Base-by-base conservation (phyloP, 495 filamentous ascomycete genomes). In the Wilcoxina mikolae region DNA sequence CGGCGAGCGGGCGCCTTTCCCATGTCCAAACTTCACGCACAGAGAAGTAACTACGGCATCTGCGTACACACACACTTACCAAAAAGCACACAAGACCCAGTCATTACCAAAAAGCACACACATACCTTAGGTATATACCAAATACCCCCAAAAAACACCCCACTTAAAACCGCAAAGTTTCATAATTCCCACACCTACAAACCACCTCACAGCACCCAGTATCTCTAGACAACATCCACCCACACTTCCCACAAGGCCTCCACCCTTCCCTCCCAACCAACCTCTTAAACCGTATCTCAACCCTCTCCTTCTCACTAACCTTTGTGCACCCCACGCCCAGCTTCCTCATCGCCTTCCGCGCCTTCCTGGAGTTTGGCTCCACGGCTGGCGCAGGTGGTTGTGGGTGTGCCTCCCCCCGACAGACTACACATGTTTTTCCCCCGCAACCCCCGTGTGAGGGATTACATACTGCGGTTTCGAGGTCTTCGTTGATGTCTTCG, bases 161-260 rank as follows among this genome's bases (percentile, higher is more conserved):
- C 22, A 11, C 26, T 10, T 50, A 50, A 24, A 50, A 50, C 22
- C 20, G 11, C 15, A 50, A 22, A 26, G 24, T 33, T 17, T 50
- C 26, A 2, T 12, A 15, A 12, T 50, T 10, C 22, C 47, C 47
- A n/a, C 47, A 50, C 26, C 26, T 26, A 22, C 47, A 50, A 50
- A 50, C 22, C 23, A 50, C 47, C 11, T 50, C 47, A 10, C n/a
- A n/a, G 29, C 47, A 50, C 15, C 47, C 47, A 2, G 27, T 33
- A 50, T 50, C 20, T 26, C 47, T 26, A 25, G 11, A 15, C 23
- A 50, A 50, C 23, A 25, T 33, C 20, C 20, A 25, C 26, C 47
- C 47, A 10, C 47, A 50, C 26, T 50, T 50, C 43, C 43, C 23
- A 31, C 47, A 50, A 18, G 12, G 12, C 26, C 26, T 12, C 47